Evolutionary conservation across 2,329 filamentous ascomycete species (phyloP), one percentile per base, ranked within the genome.

Genomic region (Cyclaneusma minus): DNA sequence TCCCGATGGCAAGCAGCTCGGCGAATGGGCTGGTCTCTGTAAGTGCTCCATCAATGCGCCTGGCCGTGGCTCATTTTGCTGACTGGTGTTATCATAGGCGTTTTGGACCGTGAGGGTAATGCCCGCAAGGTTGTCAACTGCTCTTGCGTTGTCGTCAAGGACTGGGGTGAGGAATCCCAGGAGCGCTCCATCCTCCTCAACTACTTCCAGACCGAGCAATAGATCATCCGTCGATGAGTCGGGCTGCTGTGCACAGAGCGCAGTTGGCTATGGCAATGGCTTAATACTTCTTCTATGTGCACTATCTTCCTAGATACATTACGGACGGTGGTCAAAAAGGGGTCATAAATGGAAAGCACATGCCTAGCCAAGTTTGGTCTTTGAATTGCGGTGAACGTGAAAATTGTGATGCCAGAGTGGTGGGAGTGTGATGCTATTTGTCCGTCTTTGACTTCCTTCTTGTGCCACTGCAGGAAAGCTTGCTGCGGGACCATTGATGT

Each of bases 111-210:
- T 55, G 89, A 98, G 67, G 89, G 89, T 51, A 98, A 98, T 64
- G 84, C 89, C 52, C 82, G 89, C 64, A 98, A 98, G 79, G 87
- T 98, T 47, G 89, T 98, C 68, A 98, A 98, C 81, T 98, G 89
- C 84, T 95, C 87, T 55, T 95, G 89, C 72, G 89, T 98, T 52
- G 89, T 98, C 39, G 89, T 98, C 54, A 87, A 89, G 70, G 85
- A 98, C 64, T 98, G 89, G 89, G 89, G 89, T 73, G 89, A 95
- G 75, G 89, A 98, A 71, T 91, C 81, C 45, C 85, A 92, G 68
- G 89, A 98, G 76, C 85, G 89, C 56, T 83, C 77, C 54, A 84
- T 95, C 63, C 81, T 98, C 58, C 83, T 98, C 62, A 93, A 98
- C 79, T 98, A 98, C 81, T 95, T 98, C 85, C 81, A 93, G 70